Evolutionary conservation across 2,329 filamentous ascomycete genomes (phyloP), one percentile per base, ranked within the genome.

Genomic region (Mollisia scopiformis): DNA sequence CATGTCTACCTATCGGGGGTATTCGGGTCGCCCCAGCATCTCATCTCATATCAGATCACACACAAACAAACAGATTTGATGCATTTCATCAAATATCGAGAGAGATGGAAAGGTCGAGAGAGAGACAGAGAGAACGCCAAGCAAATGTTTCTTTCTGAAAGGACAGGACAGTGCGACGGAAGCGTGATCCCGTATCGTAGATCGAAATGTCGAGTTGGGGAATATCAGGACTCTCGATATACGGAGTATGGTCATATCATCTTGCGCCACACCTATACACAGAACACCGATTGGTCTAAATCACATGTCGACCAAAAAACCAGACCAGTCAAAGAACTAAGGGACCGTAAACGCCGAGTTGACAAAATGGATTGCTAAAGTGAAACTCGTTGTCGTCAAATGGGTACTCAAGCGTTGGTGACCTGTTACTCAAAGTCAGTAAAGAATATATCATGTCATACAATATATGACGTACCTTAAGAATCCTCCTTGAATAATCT

Each of bases 401-500:
- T 67, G 66, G 55, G 64, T 62, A 69, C 72, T 85, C 77, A 86
- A 75, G 83, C 84, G 71, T 86, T 86, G 76, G 83, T 86, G 62
- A 86, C 84, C 83, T 85, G 46, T 58, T 21, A 43, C 60, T 30
- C n/a, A 55, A 49, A 62, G 58, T 23, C 11, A 39, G n/a, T 37
- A 27, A 11, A 11, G 14, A 7, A 16, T 19, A 25, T 19, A 21
- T 46, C n/a, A 28, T 30, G 39, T 4, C 5, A 10, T 33, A 25
- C 13, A 7, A 37, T 23, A 64, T 71, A 74, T 66, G 49, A 79
- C 85, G 68, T 84, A 96, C 94, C 87, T 96, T 91, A 73, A 98
- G 85, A 77, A 98, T 97, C 79, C 91, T 90, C 79, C 94, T 88
- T 65, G 94, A 97, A 79, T 97, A 98, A 76, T 98, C 94, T 78